Conservation (phyloP, 2,329 filamentous ascomycete genomes). For the Neopestalotiopsis clavispora region DNA sequence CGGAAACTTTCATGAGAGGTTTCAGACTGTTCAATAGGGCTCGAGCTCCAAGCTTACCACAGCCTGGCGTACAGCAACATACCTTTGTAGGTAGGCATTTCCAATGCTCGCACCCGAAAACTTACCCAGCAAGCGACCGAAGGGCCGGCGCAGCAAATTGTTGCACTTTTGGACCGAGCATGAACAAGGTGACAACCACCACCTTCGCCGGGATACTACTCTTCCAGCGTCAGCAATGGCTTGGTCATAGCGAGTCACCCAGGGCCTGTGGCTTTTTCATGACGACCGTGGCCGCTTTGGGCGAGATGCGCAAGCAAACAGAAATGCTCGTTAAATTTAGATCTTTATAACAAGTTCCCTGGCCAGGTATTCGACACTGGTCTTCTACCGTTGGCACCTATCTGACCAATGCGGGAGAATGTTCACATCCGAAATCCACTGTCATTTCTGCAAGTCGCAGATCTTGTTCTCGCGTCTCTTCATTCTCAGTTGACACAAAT, state of each 20-base stretch:
- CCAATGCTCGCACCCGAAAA: constrained; percentile 4
- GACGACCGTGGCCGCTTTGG: neutral
- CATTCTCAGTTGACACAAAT: neutral
- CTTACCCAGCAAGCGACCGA: neutral
- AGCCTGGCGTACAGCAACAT: neutral
- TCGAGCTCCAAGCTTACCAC: neutral
- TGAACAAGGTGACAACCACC: neutral
- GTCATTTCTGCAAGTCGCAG: neutral
- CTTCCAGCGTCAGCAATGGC: neutral
- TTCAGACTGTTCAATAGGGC: neutral
- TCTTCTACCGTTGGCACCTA: neutral
- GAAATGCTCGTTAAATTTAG: neutral
- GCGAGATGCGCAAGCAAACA: neutral
- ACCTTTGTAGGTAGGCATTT: neutral
- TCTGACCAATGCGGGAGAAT: neutral
- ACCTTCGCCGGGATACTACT: neutral
- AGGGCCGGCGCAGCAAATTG: neutral
- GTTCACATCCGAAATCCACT: neutral
- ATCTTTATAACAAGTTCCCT: neutral
- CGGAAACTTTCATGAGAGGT: neutral
- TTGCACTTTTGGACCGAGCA: neutral
- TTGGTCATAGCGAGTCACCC: neutral
- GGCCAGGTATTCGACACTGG: neutral
- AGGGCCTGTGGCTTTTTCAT: neutral
- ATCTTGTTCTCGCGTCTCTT: neutral